phyloP scores from a whole-genome alignment of 2,329 filamentous ascomycete genomes.

The Nemania sp. region DNA sequence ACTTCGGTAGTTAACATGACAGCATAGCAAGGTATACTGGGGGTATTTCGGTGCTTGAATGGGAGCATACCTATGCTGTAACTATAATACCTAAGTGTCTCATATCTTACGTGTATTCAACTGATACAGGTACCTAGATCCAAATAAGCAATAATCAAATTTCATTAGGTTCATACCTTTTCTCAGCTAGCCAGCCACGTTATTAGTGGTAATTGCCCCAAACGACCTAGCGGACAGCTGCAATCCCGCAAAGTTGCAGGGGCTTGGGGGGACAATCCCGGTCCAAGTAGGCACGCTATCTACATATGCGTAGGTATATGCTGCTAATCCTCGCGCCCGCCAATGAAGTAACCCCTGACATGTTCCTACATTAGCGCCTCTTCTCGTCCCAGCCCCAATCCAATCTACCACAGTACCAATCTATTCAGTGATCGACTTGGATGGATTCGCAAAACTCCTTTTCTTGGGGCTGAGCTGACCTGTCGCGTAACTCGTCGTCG shows the following conservation, averaged over 20 bases:
- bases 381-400: constrained; percentile 8
- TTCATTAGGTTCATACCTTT: constrained; percentile 6
- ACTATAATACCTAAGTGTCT: too few relatives aligned
- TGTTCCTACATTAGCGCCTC: constrained; percentile 31
- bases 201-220: constrained; percentile 11
- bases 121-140: not conserved
- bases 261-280: constrained; percentile 19
- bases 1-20: not conserved
- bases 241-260: constrained; percentile 17
- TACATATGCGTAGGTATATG: too few relatives aligned
- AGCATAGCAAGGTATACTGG: too few relatives aligned
- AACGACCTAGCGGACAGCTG: constrained; percentile 11
- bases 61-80: too few relatives aligned
- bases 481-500: constrained; percentile 26
- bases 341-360: constrained; percentile 27
- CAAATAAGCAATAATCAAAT: not conserved
- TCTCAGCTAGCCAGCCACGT: constrained; percentile 18
- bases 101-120: too few relatives aligned
- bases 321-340: constrained; percentile 20
- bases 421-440: constrained; percentile 12
- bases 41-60: too few relatives aligned
- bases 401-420: too few relatives aligned
- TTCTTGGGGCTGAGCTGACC: constrained; percentile 32
- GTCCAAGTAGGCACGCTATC: constrained; percentile 26
- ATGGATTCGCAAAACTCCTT: constrained; percentile 41